Conservation (phyloP, 2,329 filamentous ascomycete species). For the Aspergillus niger region DNA sequence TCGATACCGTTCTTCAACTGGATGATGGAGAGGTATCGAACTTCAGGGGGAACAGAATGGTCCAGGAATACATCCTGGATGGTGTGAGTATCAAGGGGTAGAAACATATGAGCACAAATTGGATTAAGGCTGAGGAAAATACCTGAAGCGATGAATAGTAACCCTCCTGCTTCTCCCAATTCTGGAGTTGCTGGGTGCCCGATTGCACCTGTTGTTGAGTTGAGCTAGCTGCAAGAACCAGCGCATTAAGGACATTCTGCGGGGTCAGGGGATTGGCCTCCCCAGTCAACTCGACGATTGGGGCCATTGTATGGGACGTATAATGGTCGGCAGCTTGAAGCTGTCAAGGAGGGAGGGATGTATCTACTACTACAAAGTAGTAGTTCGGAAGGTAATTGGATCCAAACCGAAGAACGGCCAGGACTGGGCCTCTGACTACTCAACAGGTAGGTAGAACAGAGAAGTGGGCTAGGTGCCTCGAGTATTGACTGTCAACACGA, state of each 20-base stretch:
- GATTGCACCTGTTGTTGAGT: conserved; percentile 68
- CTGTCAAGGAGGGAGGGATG: not conserved
- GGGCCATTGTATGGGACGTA: conserved; percentile 58
- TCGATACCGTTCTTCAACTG: conserved; percentile 97
- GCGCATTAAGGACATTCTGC: conserved; percentile 64
- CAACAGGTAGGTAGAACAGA: conserved; percentile 4
- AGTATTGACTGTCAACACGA: conserved; percentile 1
- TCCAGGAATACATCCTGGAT: conserved; percentile 77
- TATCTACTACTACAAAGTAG: conserved; percentile 3
- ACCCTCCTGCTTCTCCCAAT: conserved; percentile 68
- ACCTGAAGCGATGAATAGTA: conserved; percentile 73
- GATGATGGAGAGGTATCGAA: conserved; percentile 87
- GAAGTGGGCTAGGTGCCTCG: not conserved
- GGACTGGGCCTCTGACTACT: conserved; percentile 1
- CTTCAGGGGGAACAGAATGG: conserved; percentile 70
- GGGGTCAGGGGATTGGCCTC: conserved; percentile 73
- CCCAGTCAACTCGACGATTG: conserved; percentile 75
- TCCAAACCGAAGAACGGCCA: conserved; percentile 6
- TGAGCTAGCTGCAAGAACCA: conserved; percentile 65
- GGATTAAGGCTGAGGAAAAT: conserved; percentile 16
- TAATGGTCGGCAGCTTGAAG: conserved; percentile 2
- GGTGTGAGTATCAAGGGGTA: not conserved
- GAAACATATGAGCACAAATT: not conserved
- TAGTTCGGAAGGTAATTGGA: conserved; percentile 6
- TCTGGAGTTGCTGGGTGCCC: conserved; percentile 66